These are phyloP conservation scores for Amanita polypyramis DNA, from an alignment of 768 basidiomycete genomes.

Conservation along the genomic window DNA sequence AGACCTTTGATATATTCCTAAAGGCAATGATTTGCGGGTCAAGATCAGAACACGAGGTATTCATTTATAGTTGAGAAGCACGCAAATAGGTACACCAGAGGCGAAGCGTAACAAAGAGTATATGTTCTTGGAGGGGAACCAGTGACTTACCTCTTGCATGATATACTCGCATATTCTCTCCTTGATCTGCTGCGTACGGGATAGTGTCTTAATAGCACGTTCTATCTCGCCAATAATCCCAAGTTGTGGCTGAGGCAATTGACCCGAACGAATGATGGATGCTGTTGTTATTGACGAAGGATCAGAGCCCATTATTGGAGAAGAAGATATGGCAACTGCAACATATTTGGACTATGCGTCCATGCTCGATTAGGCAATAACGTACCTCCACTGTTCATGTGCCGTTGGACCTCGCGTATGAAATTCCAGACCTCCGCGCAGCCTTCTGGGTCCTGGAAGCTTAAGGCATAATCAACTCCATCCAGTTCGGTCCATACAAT, in stretches of 20 bases:
- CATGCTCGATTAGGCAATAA: conserved; percentile 9
- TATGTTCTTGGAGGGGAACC: not conserved
- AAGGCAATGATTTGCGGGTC: conserved; percentile 9
- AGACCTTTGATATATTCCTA: conserved; percentile 85
- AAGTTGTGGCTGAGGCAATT: conserved; percentile 65
- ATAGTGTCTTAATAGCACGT: conserved; percentile 60
- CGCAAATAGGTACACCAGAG: conserved; percentile 7
- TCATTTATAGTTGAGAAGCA: conserved; percentile 10
- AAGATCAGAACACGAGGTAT: conserved; percentile 12
- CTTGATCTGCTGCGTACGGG: conserved; percentile 61
- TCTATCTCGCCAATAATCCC: conserved; percentile 78
- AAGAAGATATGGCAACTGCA: conserved; percentile 40
- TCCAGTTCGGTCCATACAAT: conserved; percentile 99
- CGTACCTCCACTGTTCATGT: conserved; percentile 60
- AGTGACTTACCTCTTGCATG: conserved; percentile 58
- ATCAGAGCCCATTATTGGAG: conserved; percentile 50
- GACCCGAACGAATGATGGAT: conserved; percentile 58
- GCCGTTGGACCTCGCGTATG: conserved; percentile 83
- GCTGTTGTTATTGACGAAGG: conserved; percentile 43
- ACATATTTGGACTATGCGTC: conserved; percentile 11
- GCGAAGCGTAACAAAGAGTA: conserved; percentile 5
- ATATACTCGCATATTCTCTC: conserved; percentile 89
- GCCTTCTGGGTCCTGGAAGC: conserved; percentile 93
- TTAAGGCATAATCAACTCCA: conserved; percentile 90
- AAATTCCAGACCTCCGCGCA: conserved; percentile 98